Conservation (phyloP, 805 yeast species). For the Lipomyces yamanashiensis region DNA sequence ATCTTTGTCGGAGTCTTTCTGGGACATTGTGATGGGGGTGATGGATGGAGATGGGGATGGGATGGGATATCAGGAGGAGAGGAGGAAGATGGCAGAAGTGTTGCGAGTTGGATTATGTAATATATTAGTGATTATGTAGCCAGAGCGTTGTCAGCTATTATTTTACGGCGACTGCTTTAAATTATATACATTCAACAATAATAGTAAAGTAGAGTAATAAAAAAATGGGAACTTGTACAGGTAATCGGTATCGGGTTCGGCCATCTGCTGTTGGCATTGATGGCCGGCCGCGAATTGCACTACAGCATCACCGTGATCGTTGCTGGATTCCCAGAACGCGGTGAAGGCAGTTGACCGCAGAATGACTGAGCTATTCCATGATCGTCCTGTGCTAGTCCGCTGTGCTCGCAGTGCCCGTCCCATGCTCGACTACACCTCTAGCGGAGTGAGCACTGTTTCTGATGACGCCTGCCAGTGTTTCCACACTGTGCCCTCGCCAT, state of each 20-base stretch:
- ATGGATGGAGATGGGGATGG: conserved; percentile 10
- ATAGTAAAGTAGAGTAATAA: neutral
- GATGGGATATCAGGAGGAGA: neutral
- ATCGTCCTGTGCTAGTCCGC: neutral
- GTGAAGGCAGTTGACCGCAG: neutral
- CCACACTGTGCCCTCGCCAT: conserved; percentile 37
- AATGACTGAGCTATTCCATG: neutral
- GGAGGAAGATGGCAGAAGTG: conserved; percentile 6
- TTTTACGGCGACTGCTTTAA: neutral
- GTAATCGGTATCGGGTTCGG: conserved; percentile 39
- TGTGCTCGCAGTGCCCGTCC: conserved; percentile 2
- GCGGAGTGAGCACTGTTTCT: conserved; percentile 16
- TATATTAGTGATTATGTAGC: neutral
- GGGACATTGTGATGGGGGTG: conserved; percentile 12
- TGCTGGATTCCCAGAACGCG: too few relatives aligned
- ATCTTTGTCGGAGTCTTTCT: conserved; percentile 27
- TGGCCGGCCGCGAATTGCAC: conserved; percentile 38
- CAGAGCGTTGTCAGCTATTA: neutral
- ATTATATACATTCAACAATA: neutral
- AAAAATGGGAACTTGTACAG: conserved; percentile 27
- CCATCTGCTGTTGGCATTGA: conserved; percentile 1
- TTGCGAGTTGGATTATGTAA: neutral
- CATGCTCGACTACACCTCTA: too few relatives aligned
- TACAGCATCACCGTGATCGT: conserved; percentile 8
- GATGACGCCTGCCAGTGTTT: conserved; percentile 33